Conservation (phyloP, 352 stramenopile species). For the Phytophthora macrochlamydospora region DNA sequence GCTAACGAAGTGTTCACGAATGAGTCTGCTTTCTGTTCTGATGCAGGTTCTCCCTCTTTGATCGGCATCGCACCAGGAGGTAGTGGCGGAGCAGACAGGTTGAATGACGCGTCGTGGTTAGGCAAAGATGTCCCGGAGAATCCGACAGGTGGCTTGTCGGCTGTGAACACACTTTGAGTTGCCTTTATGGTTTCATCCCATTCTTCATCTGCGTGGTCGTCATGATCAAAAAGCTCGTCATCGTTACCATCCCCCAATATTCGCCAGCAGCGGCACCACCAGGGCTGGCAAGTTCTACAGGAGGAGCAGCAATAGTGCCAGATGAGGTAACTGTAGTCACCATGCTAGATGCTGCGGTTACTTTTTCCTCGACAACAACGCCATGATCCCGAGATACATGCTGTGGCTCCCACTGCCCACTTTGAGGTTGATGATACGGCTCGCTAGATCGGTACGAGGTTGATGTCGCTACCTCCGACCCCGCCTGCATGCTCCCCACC, state of each 20-base stretch:
- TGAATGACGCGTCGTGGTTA: conserved; percentile 14
- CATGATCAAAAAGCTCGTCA: conserved; percentile 63
- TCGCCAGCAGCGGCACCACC: conserved; percentile 44
- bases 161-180: conserved; percentile 14
- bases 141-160: conserved; percentile 15
- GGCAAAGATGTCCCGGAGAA: conserved; percentile 3
- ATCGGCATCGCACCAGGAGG: conserved; percentile 8
- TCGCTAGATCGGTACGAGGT: conserved; percentile 8
- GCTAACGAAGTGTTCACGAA: conserved; percentile 5
- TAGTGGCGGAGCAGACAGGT: conserved; percentile 12
- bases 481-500: conserved; percentile 1
- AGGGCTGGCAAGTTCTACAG: conserved; percentile 39
- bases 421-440: conserved; percentile 10
- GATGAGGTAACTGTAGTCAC: conserved; percentile 7
- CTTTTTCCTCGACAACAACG: neutral
- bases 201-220: conserved; percentile 51
- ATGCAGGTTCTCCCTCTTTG: conserved; percentile 2
- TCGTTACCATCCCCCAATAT: conserved; percentile 73
- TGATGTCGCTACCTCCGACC: conserved; percentile 8
- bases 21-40: conserved; percentile 3
- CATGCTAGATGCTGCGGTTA: conserved; percentile 1
- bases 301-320: conserved; percentile 12
- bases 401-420: conserved; percentile 24
- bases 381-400: neutral
- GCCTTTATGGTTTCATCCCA: conserved; percentile 39